Evolutionary conservation across 345 rosid genomes (phyloP), one percentile per base, ranked within the genome.

Genomic region (Leavenworthia alabamica): DNA sequence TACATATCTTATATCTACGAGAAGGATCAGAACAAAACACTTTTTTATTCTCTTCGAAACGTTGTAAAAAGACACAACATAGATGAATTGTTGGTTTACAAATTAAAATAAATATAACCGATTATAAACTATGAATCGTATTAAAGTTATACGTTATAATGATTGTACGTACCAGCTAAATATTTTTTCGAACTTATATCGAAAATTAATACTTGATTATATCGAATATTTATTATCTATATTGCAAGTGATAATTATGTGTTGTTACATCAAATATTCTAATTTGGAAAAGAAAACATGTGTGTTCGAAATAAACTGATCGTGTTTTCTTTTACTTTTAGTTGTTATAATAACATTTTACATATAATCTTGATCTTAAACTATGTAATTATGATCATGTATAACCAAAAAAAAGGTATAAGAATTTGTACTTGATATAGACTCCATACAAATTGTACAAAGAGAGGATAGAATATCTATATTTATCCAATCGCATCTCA

Each of bases 251-350:
- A 28, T 39, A 29, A 39, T 28, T 14, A 46, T n/a, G 74, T 29
- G 64, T 62, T 70, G 58, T 70, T 54, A 70, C 74, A 62, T 70
- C 68, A 70, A 62, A 62, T 62, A 70, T 62, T 70, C 68, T 40
- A 14, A 62, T 47, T 62, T 46, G 8, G 27, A 62, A 56, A 62
- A 62, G 74, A 55, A 28, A 36, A 61, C 68, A 62, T 62, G 39
- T 70, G 68, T 70, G 63, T 70, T 54, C 51, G 57, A 28, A 14
- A 62, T 55, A 28, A 62, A 39, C 3, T 62, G 57, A 46, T 55
- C 7, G 44, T 55, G 3, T 35, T 29, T 8, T 20, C 74, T 43
- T 7, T 16, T 31, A 54, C n/a, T 60, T 70, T 62, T 56, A 39
- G n/a, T 47, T 29, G 28, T 53, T 45, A 55, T 62, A 46, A 62